Evolutionary conservation across 176 grass and related monocot genomes (phyloP), one percentile per base, ranked within the genome.

Genomic region (Aechmea fasciata): DNA sequence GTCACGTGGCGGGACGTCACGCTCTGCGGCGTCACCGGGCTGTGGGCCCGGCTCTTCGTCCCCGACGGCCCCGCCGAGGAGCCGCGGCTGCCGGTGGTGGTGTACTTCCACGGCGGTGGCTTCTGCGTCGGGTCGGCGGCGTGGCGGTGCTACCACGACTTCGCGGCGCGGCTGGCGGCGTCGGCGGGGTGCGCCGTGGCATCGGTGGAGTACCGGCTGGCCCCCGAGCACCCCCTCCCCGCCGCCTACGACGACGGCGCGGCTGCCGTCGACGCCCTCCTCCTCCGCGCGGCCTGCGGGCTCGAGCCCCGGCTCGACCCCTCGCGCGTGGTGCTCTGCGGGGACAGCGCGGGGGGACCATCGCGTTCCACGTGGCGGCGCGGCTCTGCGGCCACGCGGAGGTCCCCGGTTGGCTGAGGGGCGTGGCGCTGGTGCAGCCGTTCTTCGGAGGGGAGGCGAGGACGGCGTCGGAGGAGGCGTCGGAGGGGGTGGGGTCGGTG

Each of bases 71-170:
- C 33, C 3, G 33, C 4, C 4, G 33, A 7, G 33, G 5, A 41
- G 33, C 33, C 73, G n/a, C n/a, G 49, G 41, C 54, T 83, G 17
- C 92, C 89, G 23, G 72, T 96, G n/a, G 78, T 92, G 28, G 73
- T 96, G 1, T 96, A 96, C 85, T 96, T 96, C 75, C 93, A 96
- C 75, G 93, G 93, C 52, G 93, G 93, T 63, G 93, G 93, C 3
- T 92, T 96, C 82, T 92, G 86, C 71, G 86, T 96, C 8, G 88
- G 93, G 14, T 96, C 93, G 19, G 86, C 89, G 0, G 49, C 86
- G 19, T 96, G 93, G 92, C 79, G 92, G 72, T 91, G 88, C 81
- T 96, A 96, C 83, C 92, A 96, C 75, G 85, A 96, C 78, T 96
- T 96, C 85, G 67, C 87, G 10, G 69, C 75, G 7, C 83, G 64